Conservation (phyloP, 2,329 filamentous ascomycete genomes). For the Sphaerulina vaccinii region DNA sequence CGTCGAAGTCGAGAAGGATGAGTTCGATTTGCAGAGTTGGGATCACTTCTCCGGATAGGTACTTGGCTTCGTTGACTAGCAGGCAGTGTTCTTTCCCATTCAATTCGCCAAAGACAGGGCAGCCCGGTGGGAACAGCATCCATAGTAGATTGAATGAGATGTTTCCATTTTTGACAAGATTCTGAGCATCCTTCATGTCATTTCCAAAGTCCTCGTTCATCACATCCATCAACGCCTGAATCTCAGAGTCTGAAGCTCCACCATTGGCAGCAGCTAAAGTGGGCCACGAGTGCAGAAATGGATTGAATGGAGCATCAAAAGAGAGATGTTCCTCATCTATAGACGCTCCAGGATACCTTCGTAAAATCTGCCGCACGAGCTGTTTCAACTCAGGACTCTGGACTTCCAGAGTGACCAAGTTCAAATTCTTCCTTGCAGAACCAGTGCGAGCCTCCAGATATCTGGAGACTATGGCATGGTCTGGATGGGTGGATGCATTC, state of each 20-base stretch:
- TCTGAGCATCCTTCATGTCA: conserved; percentile 10
- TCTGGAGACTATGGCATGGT: conserved; percentile 16
- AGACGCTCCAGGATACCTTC: conserved; percentile 22
- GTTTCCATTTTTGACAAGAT: conserved; percentile 19
- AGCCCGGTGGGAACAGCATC: conserved; percentile 22
- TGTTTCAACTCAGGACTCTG: conserved; percentile 19
- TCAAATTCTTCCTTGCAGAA: conserved; percentile 10
- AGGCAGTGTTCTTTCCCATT: conserved; percentile 17
- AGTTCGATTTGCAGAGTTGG: conserved; percentile 14
- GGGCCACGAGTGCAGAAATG: conserved; percentile 21
- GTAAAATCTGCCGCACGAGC: conserved; percentile 11
- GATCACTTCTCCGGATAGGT: conserved; percentile 13
- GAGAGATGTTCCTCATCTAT: conserved; percentile 17
- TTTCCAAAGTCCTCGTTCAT: conserved; percentile 13
- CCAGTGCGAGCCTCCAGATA: conserved; percentile 16
- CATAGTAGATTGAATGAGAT: conserved; percentile 23
- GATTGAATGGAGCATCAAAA: conserved; percentile 19
- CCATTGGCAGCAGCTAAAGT: conserved; percentile 12
- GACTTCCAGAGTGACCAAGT: conserved; percentile 17
- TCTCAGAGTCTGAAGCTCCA: no score
- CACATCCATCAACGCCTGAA: conserved; percentile 10
- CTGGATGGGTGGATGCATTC: not conserved
- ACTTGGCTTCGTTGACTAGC: conserved; percentile 18
- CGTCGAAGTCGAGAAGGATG: conserved; percentile 18
- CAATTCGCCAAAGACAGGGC: conserved; percentile 11